Evolutionary conservation across 2,329 filamentous ascomycete species (phyloP), one percentile per base, ranked within the genome.

Genomic region (Xylariaceae sp.): DNA sequence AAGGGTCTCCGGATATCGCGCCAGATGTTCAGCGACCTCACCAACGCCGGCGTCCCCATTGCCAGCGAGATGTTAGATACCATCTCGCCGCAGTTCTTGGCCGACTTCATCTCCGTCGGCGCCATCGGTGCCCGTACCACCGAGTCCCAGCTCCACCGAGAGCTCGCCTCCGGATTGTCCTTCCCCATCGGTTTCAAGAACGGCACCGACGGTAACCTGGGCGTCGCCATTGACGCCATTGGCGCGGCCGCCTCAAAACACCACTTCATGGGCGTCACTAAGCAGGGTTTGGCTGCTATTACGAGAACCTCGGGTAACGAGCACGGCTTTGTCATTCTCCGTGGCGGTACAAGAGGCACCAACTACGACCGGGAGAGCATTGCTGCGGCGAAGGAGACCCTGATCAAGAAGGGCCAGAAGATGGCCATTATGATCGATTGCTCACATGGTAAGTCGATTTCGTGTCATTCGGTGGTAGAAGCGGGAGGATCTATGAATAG

Each of bases 151-250:
- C 82, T 97, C 66, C 94, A 99, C 78, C 88, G 94, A 64, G 94
- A 99, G 79, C 85, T 99, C 64, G 94, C 94, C 4, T 95, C 90
- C 34, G 94, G 94, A 68, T 83, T 97, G 56, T 96, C 90, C 59
- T 97, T 97, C 88, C 94, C 94, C 18, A 92, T 99, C 66, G 94
- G 94, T 61, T 99, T 97, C 88, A 99, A 99, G 86, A 99, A 99
- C 77, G 94, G 94, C 63, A 99, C 94, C 23, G 94, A 99, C 71
- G 94, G 94, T 48, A 91, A 88, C 68, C 80, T 99, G 58, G 86
- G 85, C 34, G 92, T 97, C 17, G 92, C 93, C 17, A 95, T 97
- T 69, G 94, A 99, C 73, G 94, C 94, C 39, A 97, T 97, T 73
- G 94, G 93, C 61, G 87, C 90, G 35, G 89, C 89, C 1, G 86